A percentile compares a stretch with the other conserved stretches of the same genome.
phyloP scores from a whole-genome alignment of 192 early-diverging fungal genomes.

The Mortierella hygrophila region DNA sequence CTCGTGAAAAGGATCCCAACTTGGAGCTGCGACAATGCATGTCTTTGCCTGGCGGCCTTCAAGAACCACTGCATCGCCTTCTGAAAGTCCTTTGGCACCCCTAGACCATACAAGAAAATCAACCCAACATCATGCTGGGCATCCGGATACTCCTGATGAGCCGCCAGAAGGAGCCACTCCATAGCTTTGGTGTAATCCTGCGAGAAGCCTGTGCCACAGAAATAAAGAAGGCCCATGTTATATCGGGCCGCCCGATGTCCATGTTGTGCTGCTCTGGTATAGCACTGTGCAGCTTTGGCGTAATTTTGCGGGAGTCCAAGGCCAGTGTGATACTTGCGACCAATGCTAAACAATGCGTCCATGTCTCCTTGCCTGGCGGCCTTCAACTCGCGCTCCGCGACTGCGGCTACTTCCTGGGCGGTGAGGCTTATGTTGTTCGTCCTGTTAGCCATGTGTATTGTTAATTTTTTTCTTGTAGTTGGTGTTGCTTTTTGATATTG shows the following conservation, averaged over 20 bases:
- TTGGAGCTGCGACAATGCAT: no score
- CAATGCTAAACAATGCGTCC: background rate
- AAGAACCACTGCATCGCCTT: slow-evolving; percentile 1
- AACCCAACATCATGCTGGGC: background rate
- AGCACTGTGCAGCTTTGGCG: background rate
- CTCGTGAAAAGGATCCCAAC: no score
- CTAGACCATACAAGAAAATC: background rate
- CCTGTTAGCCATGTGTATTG: no score
- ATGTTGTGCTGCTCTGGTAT: background rate
- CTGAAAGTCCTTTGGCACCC: background rate
- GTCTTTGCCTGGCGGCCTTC: background rate
- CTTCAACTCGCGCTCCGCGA: no score
- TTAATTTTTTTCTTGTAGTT: no score
- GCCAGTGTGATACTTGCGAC: background rate
- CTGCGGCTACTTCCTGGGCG: no score
- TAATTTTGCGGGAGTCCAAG: background rate
- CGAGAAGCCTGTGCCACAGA: no score
- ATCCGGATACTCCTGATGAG: no score
- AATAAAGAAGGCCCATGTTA: background rate
- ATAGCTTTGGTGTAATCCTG: no score
- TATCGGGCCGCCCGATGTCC: background rate
- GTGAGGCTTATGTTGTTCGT: no score
- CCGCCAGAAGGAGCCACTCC: no score
- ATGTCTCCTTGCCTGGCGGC: background rate
- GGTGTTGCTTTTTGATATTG: no score